Evolutionary conservation across 345 rosid genomes (phyloP).

Genomic region (Eucalyptus cloeziana): DNA sequence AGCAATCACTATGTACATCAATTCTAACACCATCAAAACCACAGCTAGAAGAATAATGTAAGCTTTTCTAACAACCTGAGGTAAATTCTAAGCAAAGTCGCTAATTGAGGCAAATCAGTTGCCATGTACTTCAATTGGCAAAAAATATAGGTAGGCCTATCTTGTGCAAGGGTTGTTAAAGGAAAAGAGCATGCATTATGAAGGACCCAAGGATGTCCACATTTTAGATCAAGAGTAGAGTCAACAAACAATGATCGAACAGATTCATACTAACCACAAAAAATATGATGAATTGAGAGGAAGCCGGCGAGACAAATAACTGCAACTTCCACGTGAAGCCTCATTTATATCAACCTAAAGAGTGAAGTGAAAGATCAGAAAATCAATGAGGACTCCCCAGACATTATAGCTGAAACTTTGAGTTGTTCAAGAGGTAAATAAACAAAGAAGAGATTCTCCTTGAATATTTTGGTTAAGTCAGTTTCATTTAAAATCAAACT

Average conservation of each 20-base stretch:
- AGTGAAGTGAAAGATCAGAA: conserved; percentile 4
- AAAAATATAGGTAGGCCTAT: not conserved
- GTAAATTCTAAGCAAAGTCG: not conserved
- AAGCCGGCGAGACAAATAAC: conserved; percentile 31
- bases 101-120: not conserved
- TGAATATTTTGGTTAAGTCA: not conserved
- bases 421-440: not conserved
- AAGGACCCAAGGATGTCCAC: not conserved
- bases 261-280: conserved; percentile 49
- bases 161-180: not conserved
- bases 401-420: not conserved
- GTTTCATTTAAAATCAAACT: not conserved
- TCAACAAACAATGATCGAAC: not conserved
- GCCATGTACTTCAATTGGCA: not conserved
- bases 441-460: not conserved
- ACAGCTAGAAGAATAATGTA: not conserved
- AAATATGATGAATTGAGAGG: conserved; percentile 41
- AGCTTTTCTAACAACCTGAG: not conserved
- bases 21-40: not conserved
- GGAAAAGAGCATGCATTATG: not conserved
- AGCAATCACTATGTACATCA: not conserved
- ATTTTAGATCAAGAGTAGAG: not conserved
- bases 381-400: not conserved
- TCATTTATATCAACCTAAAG: conserved; percentile 30
- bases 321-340: conserved; percentile 26